Base-by-base conservation (phyloP, 306 rosid species). In the Elaeagnus macrophylla region DNA sequence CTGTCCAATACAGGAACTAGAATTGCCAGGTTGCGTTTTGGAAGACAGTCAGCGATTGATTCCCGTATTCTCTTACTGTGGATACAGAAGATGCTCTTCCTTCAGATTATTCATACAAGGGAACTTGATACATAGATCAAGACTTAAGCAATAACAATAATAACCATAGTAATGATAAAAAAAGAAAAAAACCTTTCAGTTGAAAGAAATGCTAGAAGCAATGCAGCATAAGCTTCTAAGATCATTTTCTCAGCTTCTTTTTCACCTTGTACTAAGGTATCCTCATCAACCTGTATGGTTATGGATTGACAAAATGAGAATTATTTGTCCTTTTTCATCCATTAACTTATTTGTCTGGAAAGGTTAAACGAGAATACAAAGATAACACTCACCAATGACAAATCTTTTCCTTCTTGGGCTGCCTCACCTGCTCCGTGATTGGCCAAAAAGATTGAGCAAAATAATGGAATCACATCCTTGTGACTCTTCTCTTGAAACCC, bases 1-100 rank as follows among this genome's bases (percentile, higher is more conserved):
- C 96, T 86, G 56, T 93, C 99, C 81, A 93, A 54, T 51, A 93
- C 99, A 15, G 99, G 99, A 32, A 93, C 99, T 39, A 91, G 94
- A 61, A 69, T 63, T 9, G 85, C 56, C 61, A 93, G 78, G 70
- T 72, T 93, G 82, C 61, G 79, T 19, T 70, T 72, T 15, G 86
- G 86, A 14, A 80, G 86, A 73, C 70, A 69, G 62, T 63, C 77
- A 2, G 76, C 74, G n/a, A 80, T 80, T 7, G 77, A 70, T 3
- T 67, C 65, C 0, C 86, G 80, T 51, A 73, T 65, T 14, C 64
- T 57, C 72, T 73, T 68, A 39, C 86, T 80, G 77, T 37, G 56
- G 11, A 56, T 14, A 32, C 62, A 55, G 51, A 64, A 58, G 39
- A 32, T 39, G 47, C 8, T 19, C 6, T 49, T 35, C 35, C 45